These are phyloP conservation scores for Candida stauntonica DNA, from an alignment of 805 yeast genomes.

Conservation along the genomic window DNA sequence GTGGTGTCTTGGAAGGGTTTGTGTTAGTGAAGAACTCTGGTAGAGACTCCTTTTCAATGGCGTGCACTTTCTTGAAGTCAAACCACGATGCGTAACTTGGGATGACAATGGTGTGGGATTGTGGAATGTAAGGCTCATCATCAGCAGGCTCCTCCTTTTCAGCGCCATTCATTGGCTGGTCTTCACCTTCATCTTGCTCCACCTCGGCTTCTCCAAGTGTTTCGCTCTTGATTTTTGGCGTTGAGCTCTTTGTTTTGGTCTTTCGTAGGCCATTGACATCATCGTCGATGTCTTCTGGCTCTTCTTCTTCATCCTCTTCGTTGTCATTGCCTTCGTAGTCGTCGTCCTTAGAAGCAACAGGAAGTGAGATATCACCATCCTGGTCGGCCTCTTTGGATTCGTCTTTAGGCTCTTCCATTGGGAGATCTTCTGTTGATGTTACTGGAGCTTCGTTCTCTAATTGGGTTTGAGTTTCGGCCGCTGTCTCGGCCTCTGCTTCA, in stretches of 20 bases:
- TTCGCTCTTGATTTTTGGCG: conserved; percentile 18
- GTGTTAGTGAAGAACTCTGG: conserved; percentile 82
- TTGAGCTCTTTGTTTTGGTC: conserved; percentile 5
- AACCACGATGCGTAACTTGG: conserved; percentile 93
- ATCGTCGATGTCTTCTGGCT: conserved; percentile 7
- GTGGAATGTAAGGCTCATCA: conserved; percentile 35
- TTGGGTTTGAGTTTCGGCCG: no score
- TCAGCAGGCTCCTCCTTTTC: conserved; percentile 12
- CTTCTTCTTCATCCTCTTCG: conserved; percentile 7
- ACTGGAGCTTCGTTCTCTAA: no score
- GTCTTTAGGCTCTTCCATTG: background rate
- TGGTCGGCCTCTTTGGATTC: conserved; percentile 3
- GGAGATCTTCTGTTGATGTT: background rate
- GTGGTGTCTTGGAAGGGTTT: conserved; percentile 75
- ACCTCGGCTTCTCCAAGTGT: conserved; percentile 11
- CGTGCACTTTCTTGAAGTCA: conserved; percentile 62
- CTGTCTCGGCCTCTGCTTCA: no score
- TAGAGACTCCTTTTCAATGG: conserved; percentile 74
- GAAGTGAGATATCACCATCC: conserved; percentile 16
- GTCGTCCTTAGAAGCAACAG: conserved; percentile 11
- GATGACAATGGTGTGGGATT: conserved; percentile 77
- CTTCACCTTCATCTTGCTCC: conserved; percentile 12
- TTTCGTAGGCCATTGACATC: conserved; percentile 14
- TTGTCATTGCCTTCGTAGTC: conserved; percentile 12
- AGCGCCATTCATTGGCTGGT: conserved; percentile 3